Evolutionary conservation across 176 grass and related monocot genomes (phyloP).

Genomic region (Chloris gayana): DNA sequence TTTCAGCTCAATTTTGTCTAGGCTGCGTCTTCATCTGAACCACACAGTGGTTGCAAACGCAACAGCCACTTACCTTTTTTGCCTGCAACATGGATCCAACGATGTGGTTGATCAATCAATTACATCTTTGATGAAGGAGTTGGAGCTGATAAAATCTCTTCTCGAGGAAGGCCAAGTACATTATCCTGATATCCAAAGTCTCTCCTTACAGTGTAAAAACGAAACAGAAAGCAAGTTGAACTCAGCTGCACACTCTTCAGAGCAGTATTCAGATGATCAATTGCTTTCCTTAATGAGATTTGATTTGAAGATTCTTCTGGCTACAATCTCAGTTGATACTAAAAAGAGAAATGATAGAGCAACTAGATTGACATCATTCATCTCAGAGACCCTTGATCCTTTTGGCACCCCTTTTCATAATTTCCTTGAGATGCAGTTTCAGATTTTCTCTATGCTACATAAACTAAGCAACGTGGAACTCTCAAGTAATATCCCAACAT

Average conservation of each 20-base stretch:
- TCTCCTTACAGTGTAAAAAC: slow-evolving; percentile 40
- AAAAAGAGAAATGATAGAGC: slow-evolving; percentile 61
- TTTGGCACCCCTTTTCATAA: slow-evolving; percentile 63
- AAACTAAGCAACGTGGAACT: slow-evolving; percentile 72
- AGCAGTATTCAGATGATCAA: slow-evolving; percentile 67
- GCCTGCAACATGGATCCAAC: slow-evolving; percentile 73
- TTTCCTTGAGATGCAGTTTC: slow-evolving; percentile 80
- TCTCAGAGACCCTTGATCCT: slow-evolving; percentile 76
- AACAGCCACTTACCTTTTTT: slow-evolving; percentile 82
- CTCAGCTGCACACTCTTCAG: slow-evolving; percentile 20
- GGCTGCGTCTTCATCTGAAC: slow-evolving; percentile 86
- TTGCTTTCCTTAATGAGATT: slow-evolving; percentile 89
- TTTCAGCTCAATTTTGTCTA: slow-evolving; percentile 70
- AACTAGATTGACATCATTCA: slow-evolving; percentile 64
- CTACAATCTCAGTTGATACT: slow-evolving; percentile 52
- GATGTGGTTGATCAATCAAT: slow-evolving; percentile 73
- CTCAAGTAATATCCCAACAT: slow-evolving; percentile 56
- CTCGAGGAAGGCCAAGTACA: slow-evolving; percentile 54
- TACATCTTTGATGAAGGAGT: slow-evolving; percentile 68
- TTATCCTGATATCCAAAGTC: slow-evolving; percentile 48
- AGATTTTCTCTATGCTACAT: slow-evolving; percentile 79
- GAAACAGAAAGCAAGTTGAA: slow-evolving; percentile 37
- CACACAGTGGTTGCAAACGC: slow-evolving; percentile 59
- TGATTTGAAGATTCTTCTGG: slow-evolving; percentile 79
- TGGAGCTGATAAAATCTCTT: slow-evolving; percentile 70